Base-by-base conservation (phyloP, 306 rosid species). In the Acacia confusa region DNA sequence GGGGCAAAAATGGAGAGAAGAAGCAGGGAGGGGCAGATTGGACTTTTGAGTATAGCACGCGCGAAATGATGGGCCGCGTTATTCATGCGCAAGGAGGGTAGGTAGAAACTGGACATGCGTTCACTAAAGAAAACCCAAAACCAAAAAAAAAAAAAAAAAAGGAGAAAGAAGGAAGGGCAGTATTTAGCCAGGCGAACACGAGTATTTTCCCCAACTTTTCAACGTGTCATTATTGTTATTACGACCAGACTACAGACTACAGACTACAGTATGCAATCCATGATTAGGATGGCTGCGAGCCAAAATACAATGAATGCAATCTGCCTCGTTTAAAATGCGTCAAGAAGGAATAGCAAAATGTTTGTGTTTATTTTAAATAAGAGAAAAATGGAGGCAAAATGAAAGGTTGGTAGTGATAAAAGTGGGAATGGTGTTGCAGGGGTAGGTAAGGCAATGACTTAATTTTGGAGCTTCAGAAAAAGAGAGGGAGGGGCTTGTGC, bases 21-120 rank as follows among this genome's bases (percentile, higher is more conserved):
- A 9, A 22, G 5, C 15, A 3, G 0, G 1, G 28, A 9, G 28
- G 32, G 50, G 17, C 32, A 58, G 20, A 40, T 20, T 40, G 30
- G 50, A 3, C 11, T 69, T 69, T n/a, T 40, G 9, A 82, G 60
- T 30, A 57, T 78, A 76, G 91, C 93, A 92, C 86, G 97, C 92
- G 90, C 74, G 78, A 57, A 57, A 79, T 86, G 71, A 85, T 83
- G 85, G 80, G 28, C 71, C 44, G 6, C 25, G 32, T 24, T 22
- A 7, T 41, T 43, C 17, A 70, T 13, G n/a, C 43, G 9, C 2
- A 34, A 66, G 19, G 47, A 20, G 20, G 45, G 47, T 19, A 67
- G 47, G 25, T 6, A 40, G 48, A 40, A 24, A 40, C 50, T 12
- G 14, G 74, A 43, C n/a, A 6, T 70, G n/a, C 53, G 52, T 41